Percentiles rank a stretch among this genome's conserved stretches.
phyloP scores from a whole-genome alignment of 2,329 filamentous ascomycete species.

The Fusarium gaditjirri region DNA sequence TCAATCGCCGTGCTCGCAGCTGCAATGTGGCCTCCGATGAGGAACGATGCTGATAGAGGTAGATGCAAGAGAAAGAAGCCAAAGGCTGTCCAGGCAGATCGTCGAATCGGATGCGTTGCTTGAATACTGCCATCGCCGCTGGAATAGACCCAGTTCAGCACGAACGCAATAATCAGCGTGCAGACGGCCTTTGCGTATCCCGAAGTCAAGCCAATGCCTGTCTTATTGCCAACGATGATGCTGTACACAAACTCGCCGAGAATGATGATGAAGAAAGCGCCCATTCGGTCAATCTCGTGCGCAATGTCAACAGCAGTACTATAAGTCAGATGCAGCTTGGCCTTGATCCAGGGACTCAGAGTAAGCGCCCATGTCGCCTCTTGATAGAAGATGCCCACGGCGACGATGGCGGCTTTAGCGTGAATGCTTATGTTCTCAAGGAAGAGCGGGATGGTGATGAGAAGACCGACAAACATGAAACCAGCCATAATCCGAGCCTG shows the following conservation, averaged over 20 bases:
- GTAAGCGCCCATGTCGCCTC: conserved; percentile 57
- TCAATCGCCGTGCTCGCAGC: conserved; percentile 53
- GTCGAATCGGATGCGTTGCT: conserved; percentile 56
- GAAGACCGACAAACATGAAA: conserved; percentile 54
- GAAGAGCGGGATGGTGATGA: conserved; percentile 57
- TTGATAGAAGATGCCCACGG: conserved; percentile 55
- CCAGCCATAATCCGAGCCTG: conserved; percentile 58
- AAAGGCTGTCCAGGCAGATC: conserved; percentile 57
- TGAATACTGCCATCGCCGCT: conserved; percentile 59
- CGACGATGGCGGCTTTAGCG: conserved; percentile 55
- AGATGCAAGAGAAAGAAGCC: conserved; percentile 58
- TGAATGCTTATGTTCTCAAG: conserved; percentile 53
- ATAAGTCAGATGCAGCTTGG: conserved; percentile 54
- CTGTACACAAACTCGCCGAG: conserved; percentile 61
- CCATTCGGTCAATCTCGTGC: conserved; percentile 61
- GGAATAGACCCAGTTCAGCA: conserved; percentile 61
- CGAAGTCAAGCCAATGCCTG: conserved; percentile 56
- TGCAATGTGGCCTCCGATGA: conserved; percentile 60
- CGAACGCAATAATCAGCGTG: conserved; percentile 61
- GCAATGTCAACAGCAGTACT: conserved; percentile 61
- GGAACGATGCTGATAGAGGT: conserved; percentile 56
- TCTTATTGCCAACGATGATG: conserved; percentile 59
- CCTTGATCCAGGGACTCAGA: conserved; percentile 57
- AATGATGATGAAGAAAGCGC: conserved; percentile 63
- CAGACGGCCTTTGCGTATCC: conserved; percentile 58